Evolutionary conservation across 1,284 basidiomycete genomes (phyloP), one percentile per base, ranked within the genome.

Genomic region (Lignosus rhinocerotis): DNA sequence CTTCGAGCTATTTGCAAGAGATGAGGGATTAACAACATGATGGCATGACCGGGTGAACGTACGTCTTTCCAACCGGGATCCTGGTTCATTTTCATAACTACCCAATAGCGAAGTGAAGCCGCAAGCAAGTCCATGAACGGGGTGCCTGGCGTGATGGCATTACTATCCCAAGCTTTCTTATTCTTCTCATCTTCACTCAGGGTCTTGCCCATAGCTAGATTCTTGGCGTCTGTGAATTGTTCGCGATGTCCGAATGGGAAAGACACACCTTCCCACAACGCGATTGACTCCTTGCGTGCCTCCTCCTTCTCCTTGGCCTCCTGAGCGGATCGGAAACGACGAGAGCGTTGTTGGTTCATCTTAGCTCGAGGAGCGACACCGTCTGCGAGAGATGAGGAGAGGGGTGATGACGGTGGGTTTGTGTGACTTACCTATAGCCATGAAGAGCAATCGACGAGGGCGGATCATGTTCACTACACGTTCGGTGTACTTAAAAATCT

Each of bases 311-410:
- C 93, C 63, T 92, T 88, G 0, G 96, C 96, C 73, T 99, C 97
- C 71, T 96, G 94, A 2, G 95, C 88, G 16, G 96, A 86, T 56
- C 97, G 86, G 79, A 99, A 99, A 63, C 96, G 92, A 69, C 97
- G 85, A 19, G 94, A 95, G 14, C 96, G 92, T 73, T 98, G 96
- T 72, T 98, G 97, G 73, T 98, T 98, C 96, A 99, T 99, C 79
- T 99, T 99, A 34, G 96, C 96, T 67, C 96, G 88, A 21, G 96
- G 96, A 10, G 96, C 96, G 38, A 99, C 97, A 60, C 96, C 97
- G 72, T 99, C 94, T 94, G 61, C 17, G 32, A 53, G 47, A 41
- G 39, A 39, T 45, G 31, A 51, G 44, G 2, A 38, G 30, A 11
- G 55, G 45, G 60, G 14, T 34, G 1, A 51, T 33, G 17, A 44